These are phyloP conservation scores for Fraxinus albicans DNA, from an alignment of 305 asterid species.

Conservation along the genomic window DNA sequence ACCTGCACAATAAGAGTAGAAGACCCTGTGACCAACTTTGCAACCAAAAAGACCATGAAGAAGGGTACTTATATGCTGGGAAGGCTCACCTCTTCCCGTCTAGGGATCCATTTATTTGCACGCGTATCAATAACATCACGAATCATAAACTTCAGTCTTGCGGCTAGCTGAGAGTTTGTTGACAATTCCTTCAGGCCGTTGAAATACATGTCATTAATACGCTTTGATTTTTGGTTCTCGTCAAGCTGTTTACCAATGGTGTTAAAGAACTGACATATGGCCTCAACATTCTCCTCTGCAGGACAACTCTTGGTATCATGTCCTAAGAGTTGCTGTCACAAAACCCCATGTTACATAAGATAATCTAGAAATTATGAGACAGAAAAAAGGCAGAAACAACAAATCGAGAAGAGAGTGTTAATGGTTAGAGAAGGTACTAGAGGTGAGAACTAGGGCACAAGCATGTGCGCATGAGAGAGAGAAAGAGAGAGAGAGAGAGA, in stretches of 20 bases:
- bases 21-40: slow-evolving; percentile 26
- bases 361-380: background rate
- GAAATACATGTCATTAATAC: slow-evolving; percentile 67
- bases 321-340: slow-evolving; percentile 37
- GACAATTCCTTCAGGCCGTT: slow-evolving; percentile 69
- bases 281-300: slow-evolving; percentile 89
- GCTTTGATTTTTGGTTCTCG: slow-evolving; percentile 74
- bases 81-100: slow-evolving; percentile 81
- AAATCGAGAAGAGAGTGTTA: background rate
- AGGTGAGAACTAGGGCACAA: background rate
- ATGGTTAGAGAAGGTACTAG: background rate
- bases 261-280: slow-evolving; percentile 89
- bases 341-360: slow-evolving; percentile 3
- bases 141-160: slow-evolving; percentile 74
- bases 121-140: slow-evolving; percentile 84
- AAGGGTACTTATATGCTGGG: slow-evolving; percentile 23
- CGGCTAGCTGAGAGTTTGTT: slow-evolving; percentile 65
- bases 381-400: background rate
- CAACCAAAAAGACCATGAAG: background rate
- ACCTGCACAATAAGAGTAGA: slow-evolving; percentile 41
- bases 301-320: slow-evolving; percentile 61
- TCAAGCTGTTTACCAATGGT: slow-evolving; percentile 95
- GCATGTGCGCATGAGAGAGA: background rate
- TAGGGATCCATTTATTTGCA: slow-evolving; percentile 80
- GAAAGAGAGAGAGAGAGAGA: background rate